Base-by-base conservation (phyloP, 768 basidiomycete genomes). In the Tricholoma bakamatsutake region DNA sequence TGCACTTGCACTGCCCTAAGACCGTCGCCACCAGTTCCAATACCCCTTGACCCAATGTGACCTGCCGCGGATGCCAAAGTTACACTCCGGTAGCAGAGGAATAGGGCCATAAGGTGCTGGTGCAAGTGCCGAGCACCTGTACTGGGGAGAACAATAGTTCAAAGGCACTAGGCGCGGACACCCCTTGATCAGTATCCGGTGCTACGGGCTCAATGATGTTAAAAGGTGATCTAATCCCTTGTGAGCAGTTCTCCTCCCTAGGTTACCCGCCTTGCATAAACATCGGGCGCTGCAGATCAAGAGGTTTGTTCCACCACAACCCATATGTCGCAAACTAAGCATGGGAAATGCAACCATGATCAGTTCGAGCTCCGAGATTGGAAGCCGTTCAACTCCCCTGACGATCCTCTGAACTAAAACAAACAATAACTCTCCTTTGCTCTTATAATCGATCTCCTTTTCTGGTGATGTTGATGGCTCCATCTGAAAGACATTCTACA, bases 1-100 rank as follows among this genome's bases (percentile, higher is more conserved):
- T n/a, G n/a, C n/a, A n/a, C n/a, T n/a, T n/a, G n/a, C n/a, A 65
- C 55, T 4, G 39, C 61, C 1, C 67, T 63, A 35, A 70, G 39
- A 17, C n/a, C 15, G 39, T n/a, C 9, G 39, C 39, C 8, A 40
- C 8, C 39, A 40, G 34, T 35, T 9, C 34, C 34, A 35, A 12
- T 35, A 11, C 8, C 9, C 34, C 12, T 35, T 13, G 34, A 35
- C 34, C 21, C 21, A 3, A 24, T 24, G 21, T 24, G 21, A 24
- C 3, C 21, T n/a, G 12, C 12, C 10, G 34, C 34, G 10, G 34
- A 9, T 11, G 12, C 12, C 10, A 35, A 12, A 4, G 34, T 35
- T 35, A 35, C 34, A 35, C 10, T 13, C 34, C 34, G 12, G 34
- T 35, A 1, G 12, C 34, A 35, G 1, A 11, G 4, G 34, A 35